A percentile compares a stretch with the other conserved stretches of the same genome.
phyloP scores from a whole-genome alignment of 176 grass and related monocot species.

The Leersia perrieri region DNA sequence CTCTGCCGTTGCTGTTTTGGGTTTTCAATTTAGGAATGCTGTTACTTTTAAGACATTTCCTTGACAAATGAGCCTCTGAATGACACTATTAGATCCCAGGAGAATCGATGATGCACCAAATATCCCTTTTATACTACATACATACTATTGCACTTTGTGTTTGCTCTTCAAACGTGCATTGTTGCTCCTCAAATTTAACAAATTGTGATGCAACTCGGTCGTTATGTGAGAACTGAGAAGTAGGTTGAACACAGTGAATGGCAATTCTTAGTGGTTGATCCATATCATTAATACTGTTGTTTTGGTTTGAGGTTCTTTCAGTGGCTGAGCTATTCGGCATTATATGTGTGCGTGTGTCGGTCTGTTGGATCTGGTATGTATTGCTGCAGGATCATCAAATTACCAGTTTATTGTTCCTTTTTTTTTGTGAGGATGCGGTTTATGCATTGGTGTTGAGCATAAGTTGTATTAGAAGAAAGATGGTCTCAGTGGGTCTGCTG shows the following conservation, averaged over 20 bases:
- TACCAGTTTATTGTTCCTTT: not conserved
- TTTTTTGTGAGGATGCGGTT: not conserved
- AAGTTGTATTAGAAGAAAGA: not conserved
- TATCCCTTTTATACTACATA: not conserved
- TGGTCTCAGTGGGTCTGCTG: not conserved
- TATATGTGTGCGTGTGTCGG: too few species aligned
- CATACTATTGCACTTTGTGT: not conserved
- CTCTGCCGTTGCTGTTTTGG: not conserved
- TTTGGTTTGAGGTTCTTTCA: not conserved
- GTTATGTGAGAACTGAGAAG: not conserved
- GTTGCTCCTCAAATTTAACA: not conserved
- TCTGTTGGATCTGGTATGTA: not conserved
- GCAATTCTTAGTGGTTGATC: not conserved
- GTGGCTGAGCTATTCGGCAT: not conserved
- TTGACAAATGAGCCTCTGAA: not conserved
- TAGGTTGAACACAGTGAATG: not conserved
- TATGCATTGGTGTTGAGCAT: not conserved
- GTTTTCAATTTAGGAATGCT: not conserved
- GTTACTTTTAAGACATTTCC: not conserved
- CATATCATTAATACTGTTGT: not conserved
- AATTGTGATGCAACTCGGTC: not conserved
- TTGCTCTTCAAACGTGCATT: not conserved
- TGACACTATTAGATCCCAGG: not conserved
- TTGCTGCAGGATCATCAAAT: not conserved
- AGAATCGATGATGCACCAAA: not conserved